Percentiles rank a stretch among this genome's conserved stretches.
Evolutionary conservation across 164 flowering plant species (phyloP).

Genomic region (Berberis thunbergii): DNA sequence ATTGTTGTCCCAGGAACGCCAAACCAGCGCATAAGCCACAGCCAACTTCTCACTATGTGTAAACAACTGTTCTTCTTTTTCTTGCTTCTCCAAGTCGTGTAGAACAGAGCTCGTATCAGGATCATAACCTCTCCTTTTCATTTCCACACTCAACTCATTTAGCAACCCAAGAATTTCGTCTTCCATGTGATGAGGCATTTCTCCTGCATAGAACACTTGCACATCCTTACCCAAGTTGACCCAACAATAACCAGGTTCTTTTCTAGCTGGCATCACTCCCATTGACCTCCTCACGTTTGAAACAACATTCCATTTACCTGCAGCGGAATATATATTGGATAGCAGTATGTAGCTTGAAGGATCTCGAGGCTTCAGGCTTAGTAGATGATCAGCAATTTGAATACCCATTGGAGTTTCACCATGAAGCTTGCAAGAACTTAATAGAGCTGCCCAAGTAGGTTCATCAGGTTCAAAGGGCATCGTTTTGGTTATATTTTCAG

Average conservation of each 20-base stretch:
- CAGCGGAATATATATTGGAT: slow-evolving; percentile 66
- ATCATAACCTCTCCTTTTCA: slow-evolving; percentile 71
- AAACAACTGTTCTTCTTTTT: slow-evolving; percentile 59
- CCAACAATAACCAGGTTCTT: slow-evolving; percentile 70
- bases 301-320: slow-evolving; percentile 54
- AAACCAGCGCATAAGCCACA: slow-evolving; percentile 71
- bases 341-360: slow-evolving; percentile 60
- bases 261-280: slow-evolving; percentile 38
- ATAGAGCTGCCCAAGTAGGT: slow-evolving; percentile 70
- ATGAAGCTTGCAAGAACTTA: slow-evolving; percentile 67
- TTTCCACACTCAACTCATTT: slow-evolving; percentile 42
- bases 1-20: slow-evolving; percentile 48
- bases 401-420: slow-evolving; percentile 41
- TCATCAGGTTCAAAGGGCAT: slow-evolving; percentile 87
- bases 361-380: slow-evolving; percentile 41
- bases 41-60: slow-evolving; percentile 84
- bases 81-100: slow-evolving; percentile 66
- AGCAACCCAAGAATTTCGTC: slow-evolving; percentile 49
- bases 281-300: slow-evolving; percentile 52
- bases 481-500: slow-evolving; percentile 42
- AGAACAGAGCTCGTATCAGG: slow-evolving; percentile 68
- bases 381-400: slow-evolving; percentile 48
- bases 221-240: slow-evolving; percentile 56
- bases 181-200: slow-evolving; percentile 44
- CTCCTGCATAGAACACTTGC: slow-evolving; percentile 66